Evolutionary conservation across 495 filamentous ascomycete genomes (phyloP).

Genomic region (Umbilicaria muhlenbergii): DNA sequence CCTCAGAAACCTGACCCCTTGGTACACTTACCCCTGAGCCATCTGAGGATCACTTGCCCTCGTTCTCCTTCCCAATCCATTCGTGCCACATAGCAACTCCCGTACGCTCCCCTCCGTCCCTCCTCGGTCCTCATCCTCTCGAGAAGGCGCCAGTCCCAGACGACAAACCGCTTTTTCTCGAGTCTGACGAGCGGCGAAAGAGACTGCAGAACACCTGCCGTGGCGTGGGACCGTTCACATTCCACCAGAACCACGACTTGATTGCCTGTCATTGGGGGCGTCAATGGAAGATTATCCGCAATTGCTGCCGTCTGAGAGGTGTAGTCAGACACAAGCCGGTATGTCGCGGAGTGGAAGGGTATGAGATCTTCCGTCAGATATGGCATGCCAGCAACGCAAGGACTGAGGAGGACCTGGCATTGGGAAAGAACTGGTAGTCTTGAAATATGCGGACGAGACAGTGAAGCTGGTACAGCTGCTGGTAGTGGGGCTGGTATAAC

Average conservation of each 20-base stretch:
- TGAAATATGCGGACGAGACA: too few relatives aligned
- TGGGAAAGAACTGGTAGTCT: neutral
- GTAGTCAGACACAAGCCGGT: neutral
- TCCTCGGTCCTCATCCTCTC: neutral
- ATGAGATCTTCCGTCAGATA: neutral
- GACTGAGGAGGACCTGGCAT: neutral
- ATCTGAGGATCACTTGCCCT: neutral
- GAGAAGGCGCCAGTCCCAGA: constrained; percentile 8
- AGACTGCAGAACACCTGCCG: neutral
- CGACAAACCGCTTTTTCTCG: constrained; percentile 1
- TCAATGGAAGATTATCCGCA: neutral
- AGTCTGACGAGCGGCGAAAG: neutral
- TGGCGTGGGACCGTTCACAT: neutral
- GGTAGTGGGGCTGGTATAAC: too few relatives aligned
- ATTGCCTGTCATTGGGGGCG: neutral
- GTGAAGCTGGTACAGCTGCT: too few relatives aligned
- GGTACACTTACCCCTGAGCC: neutral
- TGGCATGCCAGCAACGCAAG: neutral
- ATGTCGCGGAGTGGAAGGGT: neutral
- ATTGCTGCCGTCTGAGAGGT: neutral
- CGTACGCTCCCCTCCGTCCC: too few relatives aligned
- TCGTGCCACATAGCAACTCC: too few relatives aligned
- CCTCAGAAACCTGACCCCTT: too few relatives aligned
- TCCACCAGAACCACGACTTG: constrained; percentile 5
- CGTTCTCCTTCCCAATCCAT: neutral